Conservation (phyloP, 2,329 filamentous ascomycete genomes). For the Colletotrichum gigasporum region DNA sequence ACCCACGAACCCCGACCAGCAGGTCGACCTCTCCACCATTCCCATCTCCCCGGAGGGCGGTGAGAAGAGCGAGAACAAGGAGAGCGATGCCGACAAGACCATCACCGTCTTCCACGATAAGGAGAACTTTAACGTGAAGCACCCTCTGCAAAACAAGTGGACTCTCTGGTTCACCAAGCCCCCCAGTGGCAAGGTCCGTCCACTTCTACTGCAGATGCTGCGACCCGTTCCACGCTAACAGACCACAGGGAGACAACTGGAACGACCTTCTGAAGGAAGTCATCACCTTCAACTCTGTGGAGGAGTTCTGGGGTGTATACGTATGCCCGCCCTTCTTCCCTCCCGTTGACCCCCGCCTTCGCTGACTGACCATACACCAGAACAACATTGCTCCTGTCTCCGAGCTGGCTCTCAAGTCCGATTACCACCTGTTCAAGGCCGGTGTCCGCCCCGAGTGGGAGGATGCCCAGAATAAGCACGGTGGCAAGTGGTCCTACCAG, state of each 20-base stretch:
- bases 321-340: slow-evolving; percentile 64
- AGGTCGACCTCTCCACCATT: slow-evolving; percentile 75
- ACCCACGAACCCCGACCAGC: slow-evolving; percentile 45
- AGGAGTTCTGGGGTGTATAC: slow-evolving; percentile 99
- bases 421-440: slow-evolving; percentile 99
- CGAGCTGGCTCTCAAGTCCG: slow-evolving; percentile 95
- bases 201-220: background rate
- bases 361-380: slow-evolving; percentile 56
- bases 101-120: slow-evolving; percentile 98
- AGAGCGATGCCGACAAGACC: slow-evolving; percentile 66
- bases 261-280: slow-evolving; percentile 98
- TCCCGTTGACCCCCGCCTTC: slow-evolving; percentile 25
- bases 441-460: slow-evolving; percentile 99
- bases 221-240: slow-evolving; percentile 28
- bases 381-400: slow-evolving; percentile 99
- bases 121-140: slow-evolving; percentile 99
- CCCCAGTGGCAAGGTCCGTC: slow-evolving; percentile 86
- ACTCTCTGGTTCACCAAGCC: slow-evolving; percentile 99
- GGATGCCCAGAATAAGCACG: slow-evolving; percentile 98
- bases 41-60: slow-evolving; percentile 73
- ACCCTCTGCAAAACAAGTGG: slow-evolving; percentile 97
- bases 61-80: slow-evolving; percentile 57
- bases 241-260: slow-evolving; percentile 94
- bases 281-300: slow-evolving; percentile 97
- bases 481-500: slow-evolving; percentile 98